These are phyloP conservation scores for Sporothrix euskadiensis DNA, from an alignment of 2,329 filamentous ascomycete species.

Conservation along the genomic window DNA sequence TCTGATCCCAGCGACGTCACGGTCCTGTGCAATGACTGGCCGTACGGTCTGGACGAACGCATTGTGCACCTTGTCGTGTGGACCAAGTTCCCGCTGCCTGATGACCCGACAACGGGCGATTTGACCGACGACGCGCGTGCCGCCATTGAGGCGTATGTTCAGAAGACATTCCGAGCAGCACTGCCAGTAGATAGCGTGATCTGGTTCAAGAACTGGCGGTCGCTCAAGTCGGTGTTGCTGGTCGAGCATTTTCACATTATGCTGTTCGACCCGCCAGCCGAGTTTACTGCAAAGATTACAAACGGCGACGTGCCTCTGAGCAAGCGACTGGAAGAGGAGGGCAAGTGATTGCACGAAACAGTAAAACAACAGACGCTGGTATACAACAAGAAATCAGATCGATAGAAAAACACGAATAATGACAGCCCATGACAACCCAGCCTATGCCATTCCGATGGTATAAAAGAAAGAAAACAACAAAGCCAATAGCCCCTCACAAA, in stretches of 20 bases:
- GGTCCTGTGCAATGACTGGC: conserved; percentile 89
- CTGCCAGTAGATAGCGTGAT: conserved; percentile 58
- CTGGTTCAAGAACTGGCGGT: conserved; percentile 90
- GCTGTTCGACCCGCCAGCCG: conserved; percentile 72
- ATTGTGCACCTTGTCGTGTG: conserved; percentile 88
- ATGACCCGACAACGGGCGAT: conserved; percentile 65
- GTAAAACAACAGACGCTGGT: neutral
- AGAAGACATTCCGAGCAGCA: conserved; percentile 59
- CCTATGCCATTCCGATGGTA: neutral
- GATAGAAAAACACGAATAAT: neutral
- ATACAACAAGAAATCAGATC: neutral
- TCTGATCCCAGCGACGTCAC: conserved; percentile 37
- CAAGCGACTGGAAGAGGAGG: conserved; percentile 40
- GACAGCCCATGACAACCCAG: neutral
- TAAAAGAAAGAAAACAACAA: neutral
- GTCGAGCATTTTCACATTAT: conserved; percentile 96
- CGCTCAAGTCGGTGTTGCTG: conserved; percentile 79
- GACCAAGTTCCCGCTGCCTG: conserved; percentile 82
- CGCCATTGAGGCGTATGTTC: conserved; percentile 71
- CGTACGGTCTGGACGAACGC: conserved; percentile 76
- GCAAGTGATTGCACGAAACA: conserved; percentile 28
- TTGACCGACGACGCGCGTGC: conserved; percentile 63
- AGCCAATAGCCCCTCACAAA: neutral
- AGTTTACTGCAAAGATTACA: conserved; percentile 70
- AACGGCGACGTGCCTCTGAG: conserved; percentile 69